These are phyloP conservation scores for Geotrichum siamense DNA, from an alignment of 1,139 yeast genomes.

Conservation along the genomic window DNA sequence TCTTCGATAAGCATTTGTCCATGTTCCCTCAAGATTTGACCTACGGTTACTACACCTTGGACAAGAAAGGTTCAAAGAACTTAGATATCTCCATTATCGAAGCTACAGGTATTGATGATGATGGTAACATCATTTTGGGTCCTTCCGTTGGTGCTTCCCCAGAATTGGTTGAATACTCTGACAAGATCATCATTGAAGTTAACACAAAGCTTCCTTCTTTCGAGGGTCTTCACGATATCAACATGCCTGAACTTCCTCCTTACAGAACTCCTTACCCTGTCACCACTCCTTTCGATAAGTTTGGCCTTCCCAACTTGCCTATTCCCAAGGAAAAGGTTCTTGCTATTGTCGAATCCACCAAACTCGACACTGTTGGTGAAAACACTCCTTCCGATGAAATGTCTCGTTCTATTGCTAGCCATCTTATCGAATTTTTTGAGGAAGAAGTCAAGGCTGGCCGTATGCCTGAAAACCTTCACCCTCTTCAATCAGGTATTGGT, in stretches of 20 bases:
- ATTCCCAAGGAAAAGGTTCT: slow-evolving; percentile 83
- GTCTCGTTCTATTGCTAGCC: slow-evolving; percentile 72
- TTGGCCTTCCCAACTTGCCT: slow-evolving; percentile 69
- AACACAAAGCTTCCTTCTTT: slow-evolving; percentile 90
- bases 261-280: slow-evolving; percentile 84
- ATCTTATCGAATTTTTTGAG: slow-evolving; percentile 83
- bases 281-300: slow-evolving; percentile 61
- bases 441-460: slow-evolving; percentile 86
- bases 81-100: slow-evolving; percentile 86
- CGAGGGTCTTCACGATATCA: slow-evolving; percentile 94
- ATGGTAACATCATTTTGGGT: slow-evolving; percentile 89
- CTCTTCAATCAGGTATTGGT: slow-evolving; percentile 96
- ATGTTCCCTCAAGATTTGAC: slow-evolving; percentile 98
- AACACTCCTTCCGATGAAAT: slow-evolving; percentile 81
- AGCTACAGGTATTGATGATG: slow-evolving; percentile 96
- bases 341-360: slow-evolving; percentile 81
- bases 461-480: slow-evolving; percentile 86
- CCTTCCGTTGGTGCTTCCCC: slow-evolving; percentile 98
- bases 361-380: slow-evolving; percentile 73
- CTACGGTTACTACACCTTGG: slow-evolving; percentile 79
- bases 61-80: slow-evolving; percentile 40
- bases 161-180: slow-evolving; percentile 77
- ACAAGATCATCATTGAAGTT: slow-evolving; percentile 84
- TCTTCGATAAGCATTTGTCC: slow-evolving; percentile 92
- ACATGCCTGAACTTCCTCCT: slow-evolving; percentile 87